Percentiles rank a stretch among this genome's conserved stretches.
These are phyloP conservation scores for Candida buenavistaensis DNA, from an alignment of 1,139 yeast genomes.

Conservation along the genomic window DNA sequence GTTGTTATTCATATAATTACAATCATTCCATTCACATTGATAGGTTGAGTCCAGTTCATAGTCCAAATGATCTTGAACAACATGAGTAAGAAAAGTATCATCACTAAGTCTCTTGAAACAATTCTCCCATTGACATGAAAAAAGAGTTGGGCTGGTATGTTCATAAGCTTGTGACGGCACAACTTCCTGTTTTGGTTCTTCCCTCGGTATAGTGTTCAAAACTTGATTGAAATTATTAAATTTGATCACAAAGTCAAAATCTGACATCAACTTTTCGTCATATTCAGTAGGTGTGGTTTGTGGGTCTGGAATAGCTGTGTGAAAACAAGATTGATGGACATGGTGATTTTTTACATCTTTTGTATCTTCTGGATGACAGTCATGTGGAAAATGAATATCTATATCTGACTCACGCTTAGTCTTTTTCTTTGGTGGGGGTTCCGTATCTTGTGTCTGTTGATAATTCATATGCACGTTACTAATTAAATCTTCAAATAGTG, in stretches of 20 bases:
- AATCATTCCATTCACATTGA: constrained; percentile 75
- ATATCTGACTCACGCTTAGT: constrained; percentile 12
- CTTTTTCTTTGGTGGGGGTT: constrained; percentile 10
- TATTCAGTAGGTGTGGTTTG: constrained; percentile 7
- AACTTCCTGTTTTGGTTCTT: neutral
- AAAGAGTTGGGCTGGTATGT: no score
- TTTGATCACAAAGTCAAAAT: constrained; percentile 44
- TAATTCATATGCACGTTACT: constrained; percentile 31
- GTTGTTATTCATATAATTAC: constrained; percentile 56
- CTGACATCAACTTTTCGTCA: constrained; percentile 26
- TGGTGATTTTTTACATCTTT: constrained; percentile 19
- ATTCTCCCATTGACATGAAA: constrained; percentile 57
- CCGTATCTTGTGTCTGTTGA: constrained; percentile 14
- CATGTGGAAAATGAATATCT: constrained; percentile 35
- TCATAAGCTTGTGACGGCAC: neutral
- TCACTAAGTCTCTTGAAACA: constrained; percentile 45
- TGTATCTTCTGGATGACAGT: constrained; percentile 29
- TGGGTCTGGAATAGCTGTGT: constrained; percentile 36
- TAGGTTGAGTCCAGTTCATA: constrained; percentile 21
- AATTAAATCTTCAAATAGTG: constrained; percentile 37
- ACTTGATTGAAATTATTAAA: constrained; percentile 37
- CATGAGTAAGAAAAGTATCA: constrained; percentile 54
- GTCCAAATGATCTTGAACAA: constrained; percentile 56
- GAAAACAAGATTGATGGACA: constrained; percentile 49
- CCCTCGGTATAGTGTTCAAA: constrained; percentile 10